Evolutionary conservation across 768 basidiomycete genomes (phyloP).

Genomic region (Boletus subcaerulescens): DNA sequence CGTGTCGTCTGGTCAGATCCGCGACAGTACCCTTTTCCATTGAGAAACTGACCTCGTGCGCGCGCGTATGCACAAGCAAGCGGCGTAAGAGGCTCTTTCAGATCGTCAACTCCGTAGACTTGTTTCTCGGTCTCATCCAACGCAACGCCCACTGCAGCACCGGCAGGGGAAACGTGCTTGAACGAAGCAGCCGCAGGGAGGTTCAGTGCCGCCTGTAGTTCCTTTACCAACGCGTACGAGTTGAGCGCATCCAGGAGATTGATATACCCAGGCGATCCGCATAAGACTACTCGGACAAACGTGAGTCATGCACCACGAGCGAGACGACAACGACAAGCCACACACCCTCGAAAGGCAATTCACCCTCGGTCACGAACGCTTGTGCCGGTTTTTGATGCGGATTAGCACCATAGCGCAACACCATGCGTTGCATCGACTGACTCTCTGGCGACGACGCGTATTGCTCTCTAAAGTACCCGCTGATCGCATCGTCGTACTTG

Average conservation of each 20-base stretch:
- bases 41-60: slow-evolving; percentile 66
- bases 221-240: slow-evolving; percentile 93
- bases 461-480: slow-evolving; percentile 93
- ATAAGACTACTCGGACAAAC: slow-evolving; percentile 55
- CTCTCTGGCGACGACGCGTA: slow-evolving; percentile 87
- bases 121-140: slow-evolving; percentile 83
- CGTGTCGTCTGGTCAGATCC: slow-evolving; percentile 6
- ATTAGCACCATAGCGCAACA: slow-evolving; percentile 93
- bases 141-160: slow-evolving; percentile 87
- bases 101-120: slow-evolving; percentile 94
- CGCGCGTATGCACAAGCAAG: slow-evolving; percentile 94
- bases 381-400: slow-evolving; percentile 99
- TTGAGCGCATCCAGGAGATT: slow-evolving; percentile 97
- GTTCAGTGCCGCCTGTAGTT: slow-evolving; percentile 80
- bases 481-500: slow-evolving; percentile 91
- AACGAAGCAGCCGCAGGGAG: slow-evolving; percentile 98
- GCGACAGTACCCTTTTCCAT: not conserved
- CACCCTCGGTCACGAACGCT: slow-evolving; percentile 85
- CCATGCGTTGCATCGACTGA: slow-evolving; percentile 75
- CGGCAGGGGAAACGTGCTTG: slow-evolving; percentile 99
- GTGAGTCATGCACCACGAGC: not conserved
- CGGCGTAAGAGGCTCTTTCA: slow-evolving; percentile 85
- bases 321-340: not conserved
- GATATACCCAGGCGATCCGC: slow-evolving; percentile 96
- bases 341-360: slow-evolving; percentile 90